Evolutionary conservation across 108 stramenopile genomes (phyloP), one percentile per base, ranked within the genome.

Genomic region (Pseudonitzschia multiseries): DNA sequence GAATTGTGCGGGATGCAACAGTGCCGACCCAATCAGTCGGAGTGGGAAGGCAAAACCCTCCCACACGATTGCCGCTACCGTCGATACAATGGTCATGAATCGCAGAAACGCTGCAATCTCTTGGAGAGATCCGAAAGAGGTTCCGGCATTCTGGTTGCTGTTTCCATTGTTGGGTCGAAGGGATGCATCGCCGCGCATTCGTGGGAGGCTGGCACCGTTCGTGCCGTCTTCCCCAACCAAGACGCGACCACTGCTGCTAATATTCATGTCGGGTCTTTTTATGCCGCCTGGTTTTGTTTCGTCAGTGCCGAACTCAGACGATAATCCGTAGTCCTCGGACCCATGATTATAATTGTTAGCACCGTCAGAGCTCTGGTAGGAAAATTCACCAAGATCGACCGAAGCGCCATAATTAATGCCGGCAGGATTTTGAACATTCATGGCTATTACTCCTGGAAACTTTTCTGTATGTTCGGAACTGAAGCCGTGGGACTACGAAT

Each of bases 111-210:
- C 50, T 6, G 73, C 60, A 14, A 79, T 56, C 57, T 79, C 79
- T 4, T 59, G 68, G 18, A 79, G 56, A 65, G 72, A 73, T 42
- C 79, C 75, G 22, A 81, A 46, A 3, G 26, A 2, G 8, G 74
- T 70, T n/a, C 75, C 79, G 62, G 51, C 50, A 28, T 68, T 67
- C 62, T 77, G 65, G 66, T 84, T 84, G 57, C 75, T 77, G 48
- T 76, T 33, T 21, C 83, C 83, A 0, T 69, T 79, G 67, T 84
- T 84, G 62, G 83, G 83, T 15, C 73, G 73, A 40, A 84, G 21
- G 26, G 18, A 59, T 22, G 64, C 64, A 63, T 84, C 72, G n/a
- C 79, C 83, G 13, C 72, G 65, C 20, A 79, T 48, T 9, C 8
- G 42, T 8, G 63, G 42, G 1, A 41, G 31, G 18, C 22, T 4